phyloP scores from a whole-genome alignment of 306 rosid genomes.

The Neltuma alba region DNA sequence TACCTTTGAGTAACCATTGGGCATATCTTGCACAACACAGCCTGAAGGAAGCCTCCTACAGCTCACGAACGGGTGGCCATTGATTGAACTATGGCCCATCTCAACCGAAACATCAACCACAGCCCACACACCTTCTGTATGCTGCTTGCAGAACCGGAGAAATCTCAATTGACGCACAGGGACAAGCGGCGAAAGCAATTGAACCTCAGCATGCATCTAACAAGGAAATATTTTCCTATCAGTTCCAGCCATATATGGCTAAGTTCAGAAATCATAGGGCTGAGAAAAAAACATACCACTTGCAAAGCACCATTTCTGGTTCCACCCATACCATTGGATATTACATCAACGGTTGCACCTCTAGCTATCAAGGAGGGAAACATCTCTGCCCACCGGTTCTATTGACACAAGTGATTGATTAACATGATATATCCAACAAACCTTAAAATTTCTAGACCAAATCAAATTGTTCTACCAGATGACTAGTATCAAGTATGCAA shows the following conservation, averaged over 20 bases:
- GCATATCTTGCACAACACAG: constrained; percentile 75
- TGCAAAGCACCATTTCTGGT: constrained; percentile 67
- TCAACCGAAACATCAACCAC: constrained; percentile 80
- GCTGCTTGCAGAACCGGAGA: constrained; percentile 86
- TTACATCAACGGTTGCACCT: constrained; percentile 55
- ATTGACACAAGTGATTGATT: constrained; percentile 26
- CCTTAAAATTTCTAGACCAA: not conserved
- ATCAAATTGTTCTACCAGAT: not conserved
- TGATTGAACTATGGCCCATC: constrained; percentile 42
- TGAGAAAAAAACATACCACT: constrained; percentile 54
- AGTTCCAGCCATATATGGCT: constrained; percentile 10
- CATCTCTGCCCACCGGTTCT: constrained; percentile 87
- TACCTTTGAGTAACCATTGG: constrained; percentile 81
- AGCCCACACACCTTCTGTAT: constrained; percentile 66
- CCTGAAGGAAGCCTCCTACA: constrained; percentile 92
- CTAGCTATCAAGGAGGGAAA: constrained; percentile 70
- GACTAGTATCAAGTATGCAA: too few species aligned
- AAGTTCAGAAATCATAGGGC: not conserved
- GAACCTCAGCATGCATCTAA: constrained; percentile 86
- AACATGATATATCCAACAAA: constrained; percentile 7
- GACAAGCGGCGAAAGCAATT: constrained; percentile 80
- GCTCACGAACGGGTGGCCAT: constrained; percentile 34
- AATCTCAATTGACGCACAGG: constrained; percentile 69
- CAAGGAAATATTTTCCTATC: constrained; percentile 5
- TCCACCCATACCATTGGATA: constrained; percentile 62